These are phyloP conservation scores for Ballota nigra DNA, from an alignment of 257 asterid species.

Conservation along the genomic window DNA sequence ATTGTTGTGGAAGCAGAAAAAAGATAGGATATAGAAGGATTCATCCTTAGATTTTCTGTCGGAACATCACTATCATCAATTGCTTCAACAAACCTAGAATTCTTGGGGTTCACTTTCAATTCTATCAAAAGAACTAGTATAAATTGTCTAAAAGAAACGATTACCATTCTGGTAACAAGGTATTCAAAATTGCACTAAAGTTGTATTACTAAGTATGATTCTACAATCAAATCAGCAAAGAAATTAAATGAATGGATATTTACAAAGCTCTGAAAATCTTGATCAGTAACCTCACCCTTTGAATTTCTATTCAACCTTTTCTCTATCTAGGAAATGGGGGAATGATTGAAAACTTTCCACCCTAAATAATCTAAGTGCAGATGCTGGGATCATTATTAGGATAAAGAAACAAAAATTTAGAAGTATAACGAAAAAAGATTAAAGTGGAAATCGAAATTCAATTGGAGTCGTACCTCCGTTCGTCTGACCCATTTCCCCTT, in stretches of 20 bases:
- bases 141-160: neutral
- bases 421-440: constrained; percentile 6
- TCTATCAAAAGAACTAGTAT: neutral
- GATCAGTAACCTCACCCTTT: constrained; percentile 24
- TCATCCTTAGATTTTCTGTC: neutral
- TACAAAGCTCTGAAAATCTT: constrained; percentile 32
- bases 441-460: constrained; percentile 20
- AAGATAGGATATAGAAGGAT: neutral
- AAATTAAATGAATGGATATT: constrained; percentile 31
- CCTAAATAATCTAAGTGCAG: constrained; percentile 21
- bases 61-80: neutral
- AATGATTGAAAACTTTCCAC: constrained; percentile 17
- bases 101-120: neutral
- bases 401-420: constrained; percentile 10
- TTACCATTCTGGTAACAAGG: constrained; percentile 6
- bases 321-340: constrained; percentile 13
- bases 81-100: neutral
- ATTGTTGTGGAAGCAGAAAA: neutral
- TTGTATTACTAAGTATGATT: constrained; percentile 8
- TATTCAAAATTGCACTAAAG: constrained; percentile 7
- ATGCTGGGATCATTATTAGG: constrained; percentile 19
- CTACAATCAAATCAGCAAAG: constrained; percentile 17
- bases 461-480: constrained; percentile 24
- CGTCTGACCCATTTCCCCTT: neutral
- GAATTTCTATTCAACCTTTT: constrained; percentile 21